Conservation (phyloP, 371 early-diverging fungal species). For the Rhizopus microsporus region DNA sequence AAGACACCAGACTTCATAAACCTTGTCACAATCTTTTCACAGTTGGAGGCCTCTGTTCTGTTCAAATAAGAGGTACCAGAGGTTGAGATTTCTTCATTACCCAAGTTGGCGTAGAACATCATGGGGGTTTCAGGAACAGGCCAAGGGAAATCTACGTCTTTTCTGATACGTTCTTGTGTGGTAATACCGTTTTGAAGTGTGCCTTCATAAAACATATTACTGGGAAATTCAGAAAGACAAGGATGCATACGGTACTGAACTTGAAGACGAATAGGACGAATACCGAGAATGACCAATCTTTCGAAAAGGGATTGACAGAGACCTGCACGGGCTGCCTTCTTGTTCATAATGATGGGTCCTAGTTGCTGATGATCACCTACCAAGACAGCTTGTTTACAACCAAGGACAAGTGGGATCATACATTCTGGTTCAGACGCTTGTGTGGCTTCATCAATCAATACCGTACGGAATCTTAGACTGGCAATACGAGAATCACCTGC, state of each 20-base stretch:
- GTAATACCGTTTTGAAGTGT: constrained; percentile 96
- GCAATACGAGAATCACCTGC: constrained; percentile 95
- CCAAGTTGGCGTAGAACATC: constrained; percentile 94
- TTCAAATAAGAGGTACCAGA: constrained; percentile 98
- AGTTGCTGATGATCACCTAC: constrained; percentile 99
- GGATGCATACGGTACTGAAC: constrained; percentile 99
- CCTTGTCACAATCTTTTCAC: constrained; percentile 93
- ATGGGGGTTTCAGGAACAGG: constrained; percentile 91
- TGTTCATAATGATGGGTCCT: constrained; percentile 97
- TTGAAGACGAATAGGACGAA: constrained; percentile 92
- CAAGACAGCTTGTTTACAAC: constrained; percentile 93
- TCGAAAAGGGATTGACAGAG: constrained; percentile 97
- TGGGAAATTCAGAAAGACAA: constrained; percentile 95
- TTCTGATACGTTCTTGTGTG: constrained; percentile 85
- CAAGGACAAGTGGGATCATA: constrained; percentile 95
- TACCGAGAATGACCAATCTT: constrained; percentile 89
- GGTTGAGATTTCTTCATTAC: constrained; percentile 95
- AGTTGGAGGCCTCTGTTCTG: constrained; percentile 86
- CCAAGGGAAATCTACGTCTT: constrained; percentile 93
- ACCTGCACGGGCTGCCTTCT: constrained; percentile 94
- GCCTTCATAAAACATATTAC: constrained; percentile 99
- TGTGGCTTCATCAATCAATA: constrained; percentile 97
- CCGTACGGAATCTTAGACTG: constrained; percentile 88
- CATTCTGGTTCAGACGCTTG: constrained; percentile 98
- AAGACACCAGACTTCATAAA: constrained; percentile 87